Evolutionary conservation across 768 basidiomycete species (phyloP).

Genomic region (Lyophyllum atratum): DNA sequence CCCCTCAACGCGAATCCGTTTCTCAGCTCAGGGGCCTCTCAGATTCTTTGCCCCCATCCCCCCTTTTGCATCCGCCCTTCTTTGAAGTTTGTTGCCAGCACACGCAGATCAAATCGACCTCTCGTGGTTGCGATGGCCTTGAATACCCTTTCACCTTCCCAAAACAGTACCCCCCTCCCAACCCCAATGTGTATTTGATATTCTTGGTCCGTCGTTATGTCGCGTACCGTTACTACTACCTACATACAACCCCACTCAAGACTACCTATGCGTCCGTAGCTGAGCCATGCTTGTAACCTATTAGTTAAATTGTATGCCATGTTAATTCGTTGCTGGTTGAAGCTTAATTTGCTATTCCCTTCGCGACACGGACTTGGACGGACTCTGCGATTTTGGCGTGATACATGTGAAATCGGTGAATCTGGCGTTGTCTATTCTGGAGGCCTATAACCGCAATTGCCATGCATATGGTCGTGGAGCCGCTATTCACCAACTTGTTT

Average conservation of each 20-base stretch:
- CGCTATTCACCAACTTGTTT: not conserved
- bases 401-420: not conserved
- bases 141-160: conserved; percentile 18
- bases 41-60: not conserved
- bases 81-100: conserved; percentile 10
- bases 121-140: conserved; percentile 18
- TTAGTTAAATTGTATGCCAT: conserved; percentile 14
- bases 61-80: not conserved
- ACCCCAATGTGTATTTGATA: conserved; percentile 16
- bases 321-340: conserved; percentile 5
- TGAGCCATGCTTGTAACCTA: conserved; percentile 15
- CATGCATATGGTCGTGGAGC: not conserved
- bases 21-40: conserved; percentile 1
- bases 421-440: not conserved
- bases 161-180: conserved; percentile 13
- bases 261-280: not conserved
- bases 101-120: conserved; percentile 17
- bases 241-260: conserved; percentile 10
- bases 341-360: not conserved
- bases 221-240: not conserved
- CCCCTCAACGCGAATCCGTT: not conserved
- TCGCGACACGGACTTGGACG: not conserved
- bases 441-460: not conserved
- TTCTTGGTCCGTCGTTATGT: conserved; percentile 17
- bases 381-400: too few species aligned